Evolutionary conservation across 345 rosid genomes (phyloP), one percentile per base, ranked within the genome.

Genomic region (Sonneratia alba): DNA sequence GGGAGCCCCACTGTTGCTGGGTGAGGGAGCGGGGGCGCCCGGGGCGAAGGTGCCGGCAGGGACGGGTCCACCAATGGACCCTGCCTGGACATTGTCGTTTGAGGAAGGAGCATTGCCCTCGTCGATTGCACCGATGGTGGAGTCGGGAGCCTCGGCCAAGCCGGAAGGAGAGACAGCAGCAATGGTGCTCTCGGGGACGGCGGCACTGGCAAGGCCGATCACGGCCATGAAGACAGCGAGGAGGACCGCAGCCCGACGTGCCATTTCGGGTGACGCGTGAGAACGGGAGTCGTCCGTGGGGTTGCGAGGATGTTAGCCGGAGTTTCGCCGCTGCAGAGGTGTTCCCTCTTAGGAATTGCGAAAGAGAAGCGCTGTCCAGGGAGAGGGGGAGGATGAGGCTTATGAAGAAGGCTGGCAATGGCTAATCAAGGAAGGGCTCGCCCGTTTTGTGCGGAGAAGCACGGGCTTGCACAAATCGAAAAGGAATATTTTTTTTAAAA

Each of bases 201-300:
- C 75, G 37, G 75, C 68, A 36, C 21, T 49, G n/a, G 75, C 65
- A 19, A 66, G 36, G 75, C 70, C 37, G 36, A 65, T 36, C 40
- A 48, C 0, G 32, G 70, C 75, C 21, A 49, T 7, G 24, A 73
- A n/a, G 70, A 73, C 49, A 32, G 53, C 63, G 63, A 56, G 34
- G 70, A 73, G 65, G 66, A 53, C 64, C 0, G 53, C 66, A 66
- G 36, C 47, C 47, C 66, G 43, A 47, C 70, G 65, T 13, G 75
- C 75, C 75, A 73, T 73, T 32, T 48, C 40, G 36, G 32, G 32
- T 27, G 32, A 27, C 40, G 36, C 0, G 32, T 27, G 32, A 27
- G 32, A 27, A 27, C 32, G 32, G 32, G 32, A 27, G 32, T 27
- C 32, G 32, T 27, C 1, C 32, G 32, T 27, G 32, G 32, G 32